Percentiles rank a stretch among this genome's conserved stretches.
phyloP scores from a whole-genome alignment of 2,329 filamentous ascomycete genomes.

The Phaeoacremonium minimum region DNA sequence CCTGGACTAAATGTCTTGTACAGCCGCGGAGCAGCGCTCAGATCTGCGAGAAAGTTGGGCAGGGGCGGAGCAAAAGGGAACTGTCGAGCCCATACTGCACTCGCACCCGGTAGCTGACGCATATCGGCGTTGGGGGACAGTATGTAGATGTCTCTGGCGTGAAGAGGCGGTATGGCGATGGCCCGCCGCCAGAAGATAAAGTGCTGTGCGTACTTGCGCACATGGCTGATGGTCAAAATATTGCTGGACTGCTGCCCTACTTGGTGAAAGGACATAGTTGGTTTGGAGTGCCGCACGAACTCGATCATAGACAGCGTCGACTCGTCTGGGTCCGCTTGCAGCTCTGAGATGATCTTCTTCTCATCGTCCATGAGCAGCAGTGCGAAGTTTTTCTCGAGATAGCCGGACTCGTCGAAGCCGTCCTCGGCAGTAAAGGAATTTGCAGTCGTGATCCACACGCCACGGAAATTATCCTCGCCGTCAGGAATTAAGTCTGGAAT shows the following conservation, averaged over 20 bases:
- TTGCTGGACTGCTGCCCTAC: conserved; percentile 59
- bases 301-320: conserved; percentile 75
- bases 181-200: conserved; percentile 95
- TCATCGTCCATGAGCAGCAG: conserved; percentile 82
- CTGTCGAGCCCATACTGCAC: conserved; percentile 65
- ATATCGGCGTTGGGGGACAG: conserved; percentile 87
- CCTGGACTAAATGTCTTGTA: conserved; percentile 83
- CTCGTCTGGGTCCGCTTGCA: conserved; percentile 73
- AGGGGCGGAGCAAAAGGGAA: conserved; percentile 83
- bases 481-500: conserved; percentile 69
- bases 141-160: conserved; percentile 86
- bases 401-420: conserved; percentile 58
- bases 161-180: conserved; percentile 84
- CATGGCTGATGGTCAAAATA: conserved; percentile 71
- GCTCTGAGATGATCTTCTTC: conserved; percentile 65
- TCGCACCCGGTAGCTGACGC: conserved; percentile 63
- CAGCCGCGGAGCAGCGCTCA: conserved; percentile 75
- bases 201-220: conserved; percentile 85
- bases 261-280: conserved; percentile 65
- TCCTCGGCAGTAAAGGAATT: conserved; percentile 71
- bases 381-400: conserved; percentile 81
- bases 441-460: conserved; percentile 83
- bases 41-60: conserved; percentile 78
- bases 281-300: conserved; percentile 71
- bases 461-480: conserved; percentile 64